Evolutionary conservation across 306 rosid species (phyloP), one percentile per base, ranked within the genome.

Genomic region (Glycine soja): DNA sequence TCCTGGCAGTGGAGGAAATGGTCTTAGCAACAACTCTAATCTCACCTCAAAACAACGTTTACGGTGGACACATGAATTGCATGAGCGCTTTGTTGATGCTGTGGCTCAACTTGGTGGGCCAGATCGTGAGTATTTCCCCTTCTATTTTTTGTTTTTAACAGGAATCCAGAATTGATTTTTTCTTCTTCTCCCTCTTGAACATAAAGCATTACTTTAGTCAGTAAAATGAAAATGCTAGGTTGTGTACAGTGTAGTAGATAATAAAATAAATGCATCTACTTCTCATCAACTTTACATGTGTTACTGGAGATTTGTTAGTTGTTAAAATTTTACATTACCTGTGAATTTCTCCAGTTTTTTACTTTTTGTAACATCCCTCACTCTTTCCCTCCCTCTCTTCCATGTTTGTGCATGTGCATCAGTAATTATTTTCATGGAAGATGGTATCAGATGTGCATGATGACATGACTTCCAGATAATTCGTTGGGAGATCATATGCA

Each of bases 31-130:
- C 85, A 92, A 87, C 78, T 67, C 97, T 38, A 93, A 90, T 80
- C 90, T 89, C 45, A 58, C 91, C 84, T 93, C 99, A 30, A 95
- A 93, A 87, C 98, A 91, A 71, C 88, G 99, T 62, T 78, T 95
- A 69, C 94, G 97, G 75, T 95, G 99, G 99, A 95, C 99, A 7
- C 92, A 93, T 80, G 99, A 95, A 38, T 92, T 95, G 81, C 99
- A 95, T 71, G 98, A 95, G 67, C 97, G 97, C 83, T 95, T 95
- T 81, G 91, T 95, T 70, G 97, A 93, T 88, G 98, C 99, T 19
- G 99, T 95, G 78, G 92, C 91, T 79, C 98, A 95, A 82, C 99
- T 95, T 76, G 99, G 99, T 14, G 99, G 99, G 53, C 98, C 99
- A 74, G 99, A 95, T 85, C 94, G 99, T 95, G 92, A 93, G 99